Evolutionary conservation across 768 basidiomycete species (phyloP), one percentile per base, ranked within the genome.

Genomic region (Pleurotus citrinopileatus): DNA sequence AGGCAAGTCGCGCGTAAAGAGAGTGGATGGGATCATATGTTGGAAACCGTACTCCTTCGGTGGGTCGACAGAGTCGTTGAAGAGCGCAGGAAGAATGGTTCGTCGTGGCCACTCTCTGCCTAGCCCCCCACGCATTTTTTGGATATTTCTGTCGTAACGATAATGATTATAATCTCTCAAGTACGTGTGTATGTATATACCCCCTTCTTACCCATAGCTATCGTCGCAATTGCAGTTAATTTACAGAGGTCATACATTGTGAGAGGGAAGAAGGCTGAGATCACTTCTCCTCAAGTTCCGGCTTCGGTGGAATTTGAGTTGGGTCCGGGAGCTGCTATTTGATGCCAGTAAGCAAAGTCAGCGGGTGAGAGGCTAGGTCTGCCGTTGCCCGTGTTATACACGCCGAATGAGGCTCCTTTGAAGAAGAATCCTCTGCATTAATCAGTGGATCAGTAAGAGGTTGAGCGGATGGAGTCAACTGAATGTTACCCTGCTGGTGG

Each of bases 21-120:
- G 9, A 76, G 79, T 0, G 91, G 88, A 0, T 96, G 93, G 93
- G 86, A 91, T 53, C 71, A 72, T 22, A 91, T 93, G 87, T 73
- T 96, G 4, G 83, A 88, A 64, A 61, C 61, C 19, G 76, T 82
- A 0, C 68, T 93, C 9, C 43, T 80, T 37, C 70, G 75, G 29
- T 95, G 93, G 93, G 74, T 85, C 53, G 72, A 75, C 20, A 82
- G 77, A 25, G 84, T 86, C 5, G 79, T 91, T 3, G 79, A 82
- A 32, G 93, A 96, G 70, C 70, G 67, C 69, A 81, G 81, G 67
- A 70, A 25, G 19, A 34, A 34, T 20, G 37, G 65, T 43, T 77
- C 67, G 53, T 62, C 44, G 28, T 60, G 55, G 58, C 46, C 27
- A 17, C 27, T 54, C 12, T 44, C 43, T 22, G 20, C 43, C 8